Base-by-base conservation (phyloP, 2,329 filamentous ascomycete genomes). In the Microthyrium microscopicum region DNA sequence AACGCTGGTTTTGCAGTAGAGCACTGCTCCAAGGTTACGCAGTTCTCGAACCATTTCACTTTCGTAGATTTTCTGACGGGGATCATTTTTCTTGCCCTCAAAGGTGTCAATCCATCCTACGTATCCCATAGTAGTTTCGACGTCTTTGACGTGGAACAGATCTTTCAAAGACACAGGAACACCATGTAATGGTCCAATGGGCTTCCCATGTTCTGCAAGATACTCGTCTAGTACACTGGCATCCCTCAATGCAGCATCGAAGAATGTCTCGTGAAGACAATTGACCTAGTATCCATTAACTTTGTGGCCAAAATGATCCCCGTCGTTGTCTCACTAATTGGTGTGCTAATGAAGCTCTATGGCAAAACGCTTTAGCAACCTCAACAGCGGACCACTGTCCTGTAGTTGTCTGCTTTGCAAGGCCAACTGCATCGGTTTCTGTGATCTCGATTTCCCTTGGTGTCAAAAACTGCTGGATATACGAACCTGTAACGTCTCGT, bases 101-200 rank as follows among this genome's bases (percentile, higher is more conserved):
- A 73, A 68, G 0, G 66, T 68, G 5, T 64, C 65, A 13, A 76
- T 66, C 62, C 70, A 73, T 15, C 70, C 68, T 16, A 74, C 58
- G 43, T 75, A 77, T 8, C 70, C 72, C 58, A 75, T 54, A 1
- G 50, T 52, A 25, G 56, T 62, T 34, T 62, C 59, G 22, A 58
- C 55, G 13, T 53, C 58, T 34, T 53, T 46, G 37, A 63, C 53
- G 35, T 63, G 57, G 43, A 64, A 64, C 34, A 62, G 60, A 39
- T 64, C 61, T 36, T 63, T 64, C 20, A 63, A 40, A 17, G 54
- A 59, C 41, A 64, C 54, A 22, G 60, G 60, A 4, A 64, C 44
- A 5, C 60, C 61, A 42, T 64, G 61, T 12, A 64, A 45, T 13
- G 57, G 54, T 11, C 61, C 61, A 19, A 60, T 45, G 16, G 59